A percentile compares a stretch with the other conserved stretches of the same genome.
phyloP scores from a whole-genome alignment of 2,329 filamentous ascomycete genomes.

The Arthroderma uncinatum region DNA sequence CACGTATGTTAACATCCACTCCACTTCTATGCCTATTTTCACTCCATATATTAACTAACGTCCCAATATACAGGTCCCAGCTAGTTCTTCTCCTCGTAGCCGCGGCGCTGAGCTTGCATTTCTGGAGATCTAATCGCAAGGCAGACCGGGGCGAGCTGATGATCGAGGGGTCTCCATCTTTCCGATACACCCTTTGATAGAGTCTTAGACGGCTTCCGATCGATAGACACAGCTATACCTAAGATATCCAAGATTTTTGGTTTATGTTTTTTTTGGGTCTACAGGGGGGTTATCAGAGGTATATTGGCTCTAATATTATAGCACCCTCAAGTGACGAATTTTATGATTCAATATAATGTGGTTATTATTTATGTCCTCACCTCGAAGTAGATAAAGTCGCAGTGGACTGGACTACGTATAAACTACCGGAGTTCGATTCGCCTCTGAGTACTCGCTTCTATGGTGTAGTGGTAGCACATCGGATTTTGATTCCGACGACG shows the following conservation, averaged over 20 bases:
- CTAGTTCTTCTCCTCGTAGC: slow-evolving; percentile 26
- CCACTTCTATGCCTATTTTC: background rate
- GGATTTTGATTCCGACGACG: slow-evolving; percentile 4
- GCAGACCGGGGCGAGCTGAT: slow-evolving; percentile 26
- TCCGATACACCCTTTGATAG: slow-evolving; percentile 27
- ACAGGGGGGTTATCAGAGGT: no score
- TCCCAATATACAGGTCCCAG: slow-evolving; percentile 21
- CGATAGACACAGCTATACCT: no score
- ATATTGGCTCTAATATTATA: no score
- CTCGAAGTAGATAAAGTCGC: no score
- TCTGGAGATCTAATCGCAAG: slow-evolving; percentile 25
- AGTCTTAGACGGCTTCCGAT: no score
- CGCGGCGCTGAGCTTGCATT: slow-evolving; percentile 22
- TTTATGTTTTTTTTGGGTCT: no score
- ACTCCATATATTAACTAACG: background rate
- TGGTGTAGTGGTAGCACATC: slow-evolving; percentile 4
- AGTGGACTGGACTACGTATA: background rate
- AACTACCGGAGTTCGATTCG: background rate
- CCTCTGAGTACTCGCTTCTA: background rate
- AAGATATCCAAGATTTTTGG: no score
- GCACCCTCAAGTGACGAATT: no score
- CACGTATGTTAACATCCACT: slow-evolving; percentile 11
- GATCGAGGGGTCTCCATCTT: slow-evolving; percentile 27
- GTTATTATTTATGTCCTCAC: no score
- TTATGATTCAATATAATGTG: no score